Percentiles rank a stretch among this genome's conserved stretches.
Evolutionary conservation across 1,284 basidiomycete genomes (phyloP).

Genomic region (Mycena sp.): DNA sequence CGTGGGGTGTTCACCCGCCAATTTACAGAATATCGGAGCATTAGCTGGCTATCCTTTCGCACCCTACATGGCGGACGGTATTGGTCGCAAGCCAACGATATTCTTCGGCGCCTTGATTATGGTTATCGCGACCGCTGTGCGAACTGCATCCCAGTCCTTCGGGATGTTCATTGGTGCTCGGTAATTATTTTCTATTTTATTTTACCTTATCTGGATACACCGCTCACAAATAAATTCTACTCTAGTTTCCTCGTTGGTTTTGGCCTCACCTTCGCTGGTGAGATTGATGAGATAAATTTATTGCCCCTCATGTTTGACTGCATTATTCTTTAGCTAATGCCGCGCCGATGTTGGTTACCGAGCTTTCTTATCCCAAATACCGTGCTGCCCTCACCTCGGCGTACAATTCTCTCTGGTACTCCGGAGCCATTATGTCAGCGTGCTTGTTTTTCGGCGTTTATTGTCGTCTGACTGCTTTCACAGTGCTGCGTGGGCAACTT

Average conservation of each 20-base stretch:
- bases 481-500: constrained; percentile 81
- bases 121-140: constrained; percentile 73
- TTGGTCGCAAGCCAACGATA: constrained; percentile 73
- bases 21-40: constrained; percentile 68
- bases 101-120: constrained; percentile 74
- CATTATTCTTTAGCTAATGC: constrained; percentile 58
- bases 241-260: constrained; percentile 82
- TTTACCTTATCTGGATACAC: background rate
- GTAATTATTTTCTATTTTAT: constrained; percentile 43
- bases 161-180: constrained; percentile 87
- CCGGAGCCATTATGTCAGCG: constrained; percentile 76
- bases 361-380: constrained; percentile 82
- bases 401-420: constrained; percentile 87
- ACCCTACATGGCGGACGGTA: constrained; percentile 75
- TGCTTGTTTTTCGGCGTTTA: constrained; percentile 20
- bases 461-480: constrained; percentile 26
- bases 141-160: constrained; percentile 77
- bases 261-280: constrained; percentile 78
- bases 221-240: constrained; percentile 11
- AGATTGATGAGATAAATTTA: constrained; percentile 33
- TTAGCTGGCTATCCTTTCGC: constrained; percentile 77
- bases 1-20: background rate
- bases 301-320: constrained; percentile 21
- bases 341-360: constrained; percentile 81
- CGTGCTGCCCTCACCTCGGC: constrained; percentile 78